Evolutionary conservation across 768 basidiomycete species (phyloP), one percentile per base, ranked within the genome.

Genomic region (Leccinum longicurvipes): DNA sequence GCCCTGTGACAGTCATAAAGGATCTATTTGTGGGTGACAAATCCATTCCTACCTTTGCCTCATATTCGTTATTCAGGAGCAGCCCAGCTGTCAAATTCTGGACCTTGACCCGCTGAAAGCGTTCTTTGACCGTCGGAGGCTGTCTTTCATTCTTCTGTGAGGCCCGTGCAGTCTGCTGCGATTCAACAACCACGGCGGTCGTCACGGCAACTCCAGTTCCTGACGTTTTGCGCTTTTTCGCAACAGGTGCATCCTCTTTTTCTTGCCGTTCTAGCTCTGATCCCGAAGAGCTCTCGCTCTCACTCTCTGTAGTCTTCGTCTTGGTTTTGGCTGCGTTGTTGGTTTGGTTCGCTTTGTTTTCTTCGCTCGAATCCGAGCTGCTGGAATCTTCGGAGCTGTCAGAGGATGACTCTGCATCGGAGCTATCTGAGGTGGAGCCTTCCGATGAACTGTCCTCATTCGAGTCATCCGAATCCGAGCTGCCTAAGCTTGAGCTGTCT

Each of bases 41-140:
- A 17, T 9, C 12, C 39, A 21, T 3, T n/a, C 78, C 62, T 62
- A 91, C 95, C 79, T 86, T 89, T 44, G 85, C 81, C 53, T 86
- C 79, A 63, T 95, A 99, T 25, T 84, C 77, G 66, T 96, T 98
- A 63, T 94, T 82, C 50, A 79, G 63, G 25, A 79, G 57, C 17
- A 70, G 51, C 15, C 73, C 67, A 0, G 66, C 14, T 28, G 70
- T 61, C 4, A 89, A 76, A 42, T 82, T 76, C 19, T 87, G 83
- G 2, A 79, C 76, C 60, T 93, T 86, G 57, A 95, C 82, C 24
- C 94, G 77, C 66, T 84, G 83, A 77, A 98, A 99, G 19, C 91
- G 86, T 50, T 82, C 79, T 63, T 84, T 87, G 32, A 60, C 66
- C 55, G 72, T 76, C 36, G 76, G 73, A 23, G 64, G 74, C 2